Evolutionary conservation across 129 eudicot genomes (phyloP).

Genomic region (Lactuca sativa): DNA sequence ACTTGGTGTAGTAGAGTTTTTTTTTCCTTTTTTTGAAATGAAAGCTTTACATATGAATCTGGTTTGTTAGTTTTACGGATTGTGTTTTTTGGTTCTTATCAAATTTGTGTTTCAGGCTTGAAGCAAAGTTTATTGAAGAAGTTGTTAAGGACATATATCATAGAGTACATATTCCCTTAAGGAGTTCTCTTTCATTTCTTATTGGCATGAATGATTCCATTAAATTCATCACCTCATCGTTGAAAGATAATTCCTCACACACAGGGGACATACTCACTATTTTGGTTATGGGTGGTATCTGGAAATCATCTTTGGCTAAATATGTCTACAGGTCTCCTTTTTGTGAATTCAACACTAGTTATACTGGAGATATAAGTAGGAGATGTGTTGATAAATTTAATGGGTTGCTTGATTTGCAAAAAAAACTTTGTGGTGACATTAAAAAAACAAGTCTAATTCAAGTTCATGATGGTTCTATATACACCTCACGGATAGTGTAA

Average conservation of each 20-base stretch:
- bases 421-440: constrained; percentile 28
- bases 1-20: no score
- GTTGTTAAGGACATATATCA: not conserved
- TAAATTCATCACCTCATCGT: not conserved
- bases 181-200: not conserved
- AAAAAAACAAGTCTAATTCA: not conserved
- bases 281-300: constrained; percentile 34
- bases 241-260: constrained; percentile 1
- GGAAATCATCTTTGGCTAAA: constrained; percentile 35
- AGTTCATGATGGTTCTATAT: constrained; percentile 4
- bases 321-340: constrained; percentile 15
- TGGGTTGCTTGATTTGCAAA: constrained; percentile 37
- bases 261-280: not conserved
- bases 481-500: not conserved
- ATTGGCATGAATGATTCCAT: not conserved
- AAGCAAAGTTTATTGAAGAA: constrained; percentile 7
- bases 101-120: not conserved
- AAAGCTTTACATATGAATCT: no score
- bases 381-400: not conserved
- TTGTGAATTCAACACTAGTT: constrained; percentile 22
- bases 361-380: constrained; percentile 16
- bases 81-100: no score
- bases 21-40: no score
- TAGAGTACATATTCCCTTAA: constrained; percentile 9
- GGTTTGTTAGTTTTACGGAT: no score